Evolutionary conservation across 257 asterid species (phyloP), one percentile per base, ranked within the genome.

Genomic region (Knoxia roxburghii): DNA sequence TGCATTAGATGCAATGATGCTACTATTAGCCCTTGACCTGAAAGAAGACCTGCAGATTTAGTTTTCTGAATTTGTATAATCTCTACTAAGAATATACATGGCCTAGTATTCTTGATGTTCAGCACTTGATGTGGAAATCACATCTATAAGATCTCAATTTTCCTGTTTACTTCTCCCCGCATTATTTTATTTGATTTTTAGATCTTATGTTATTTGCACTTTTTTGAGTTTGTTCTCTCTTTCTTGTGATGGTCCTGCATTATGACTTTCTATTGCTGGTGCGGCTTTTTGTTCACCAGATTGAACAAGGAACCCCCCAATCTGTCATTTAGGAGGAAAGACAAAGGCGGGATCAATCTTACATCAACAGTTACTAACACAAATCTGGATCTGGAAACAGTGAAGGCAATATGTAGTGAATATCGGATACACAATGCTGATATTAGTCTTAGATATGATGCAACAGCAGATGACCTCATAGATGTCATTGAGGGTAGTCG

Each of bases 251-350:
- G 32, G 13, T 39, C 51, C 29, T 20, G 24, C 30, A 15, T 56
- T 24, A 27, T 51, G 48, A 61, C 27, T 45, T 43, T 65, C 12
- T 49, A 27, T 62, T 62, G 7, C 65, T 12, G 46, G 21, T 35
- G 5, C 24, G 9, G 52, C 21, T 30, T 12, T 51, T 53, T 67
- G 21, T 59, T 46, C 48, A 30, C 69, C 75, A 90, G 99, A 81
- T 85, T 94, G 72, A 94, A 94, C 86, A 94, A 90, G 81, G 99
- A 94, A 81, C 99, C 99, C 18, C 97, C 99, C 63, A 94, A 94
- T 80, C 75, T 90, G 76, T 52, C 93, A 26, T 94, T 94, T 72
- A 86, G 97, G 76, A 90, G 69, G 87, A 94, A 94, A 77, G 99
- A 94, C 26, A 94, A 90, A 79, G 97, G 97, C 75, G 99, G 99